Evolutionary conservation across 768 basidiomycete genomes (phyloP), one percentile per base, ranked within the genome.

Genomic region (Tricholoma furcatifolium): DNA sequence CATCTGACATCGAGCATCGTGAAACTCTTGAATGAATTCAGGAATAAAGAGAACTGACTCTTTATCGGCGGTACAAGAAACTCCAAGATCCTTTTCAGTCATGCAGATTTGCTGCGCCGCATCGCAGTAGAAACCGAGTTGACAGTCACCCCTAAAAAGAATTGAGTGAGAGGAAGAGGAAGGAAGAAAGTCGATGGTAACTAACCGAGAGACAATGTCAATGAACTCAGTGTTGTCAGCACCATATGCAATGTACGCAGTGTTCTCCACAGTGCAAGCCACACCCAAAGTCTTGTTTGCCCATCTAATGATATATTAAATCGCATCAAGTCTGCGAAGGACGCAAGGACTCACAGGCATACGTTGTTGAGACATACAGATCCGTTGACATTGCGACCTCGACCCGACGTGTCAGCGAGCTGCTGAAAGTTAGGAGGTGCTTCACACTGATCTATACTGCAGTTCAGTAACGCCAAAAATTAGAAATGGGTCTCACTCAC

Each of bases 121-220:
- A 62, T 94, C 91, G 61, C 93, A 94, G 62, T 92, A 94, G 0
- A 84, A 66, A 7, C 88, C 88, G 15, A 82, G 66, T 15, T 68
- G 75, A 62, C 93, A 96, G 66, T 93, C 88, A 32, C 80, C 85
- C 35, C 88, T 88, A 60, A 32, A 35, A 27, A 41, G 35, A 46
- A 12, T 43, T 51, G 27, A 47, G 20, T 30, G 50, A 44, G 17
- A 11, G 45, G 15, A 42, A 41, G 7, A n/a, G 27, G 24, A 11
- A 4, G 17, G 23, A 49, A 6, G n/a, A 18, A 7, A 17, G 12
- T 17, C 4, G 21, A 18, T 42, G 20, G 15, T 21, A 39, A 34
- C 74, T 30, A 61, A 89, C 91, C 91, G 81, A 52, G 91, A 93
- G 2, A 93, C 84, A 47, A 93, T 84, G 65, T 90, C 83, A 42